A percentile compares a stretch with the other conserved stretches of the same genome.
These are phyloP conservation scores for Tritrichomonas musculus DNA, from an alignment of 208 protist species.

Conservation along the genomic window DNA sequence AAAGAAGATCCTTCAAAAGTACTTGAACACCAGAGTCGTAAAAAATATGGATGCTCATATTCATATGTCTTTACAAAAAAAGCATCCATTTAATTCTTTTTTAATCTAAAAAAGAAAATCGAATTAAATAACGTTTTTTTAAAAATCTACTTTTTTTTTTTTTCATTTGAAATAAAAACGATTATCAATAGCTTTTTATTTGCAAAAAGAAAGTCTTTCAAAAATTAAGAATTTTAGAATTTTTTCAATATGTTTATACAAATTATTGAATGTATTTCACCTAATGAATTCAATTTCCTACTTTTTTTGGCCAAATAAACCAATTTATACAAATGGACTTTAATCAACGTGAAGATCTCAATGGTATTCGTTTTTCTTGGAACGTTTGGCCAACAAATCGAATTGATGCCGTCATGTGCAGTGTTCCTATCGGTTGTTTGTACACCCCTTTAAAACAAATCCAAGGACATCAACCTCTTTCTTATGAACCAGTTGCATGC, in stretches of 20 bases:
- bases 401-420: constrained; percentile 78
- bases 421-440: constrained; percentile 83
- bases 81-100: no score
- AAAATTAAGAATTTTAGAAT: no score
- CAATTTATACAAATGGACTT: constrained; percentile 48
- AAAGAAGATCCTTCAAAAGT: not conserved
- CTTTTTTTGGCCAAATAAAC: no score
- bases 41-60: not conserved
- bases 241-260: no score
- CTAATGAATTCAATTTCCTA: no score
- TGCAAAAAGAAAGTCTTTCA: no score
- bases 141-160: no score
- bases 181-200: no score
- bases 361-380: constrained; percentile 82
- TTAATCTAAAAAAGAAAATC: no score
- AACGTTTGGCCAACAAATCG: constrained; percentile 78
- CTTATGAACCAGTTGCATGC: not conserved
- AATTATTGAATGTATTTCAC: no score
- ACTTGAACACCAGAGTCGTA: not conserved
- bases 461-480: not conserved
- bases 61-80: not conserved
- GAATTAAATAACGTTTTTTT: no score
- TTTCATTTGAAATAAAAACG: no score
- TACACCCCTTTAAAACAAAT: constrained; percentile 83
- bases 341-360: constrained; percentile 53